Conservation (phyloP, 129 eudicot genomes). For the Calendula officinalis region DNA sequence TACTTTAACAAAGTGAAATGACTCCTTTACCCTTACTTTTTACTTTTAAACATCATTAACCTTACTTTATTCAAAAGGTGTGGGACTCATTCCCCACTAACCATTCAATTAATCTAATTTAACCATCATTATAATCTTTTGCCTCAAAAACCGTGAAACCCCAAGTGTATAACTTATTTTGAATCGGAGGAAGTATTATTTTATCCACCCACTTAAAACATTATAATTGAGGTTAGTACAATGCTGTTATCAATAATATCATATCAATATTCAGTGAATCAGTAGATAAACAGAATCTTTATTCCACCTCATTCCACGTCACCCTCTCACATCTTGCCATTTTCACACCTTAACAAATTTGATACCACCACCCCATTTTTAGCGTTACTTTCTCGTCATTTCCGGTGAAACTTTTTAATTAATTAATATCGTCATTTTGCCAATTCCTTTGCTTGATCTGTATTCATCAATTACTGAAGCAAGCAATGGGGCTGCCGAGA, state of each 20-base stretch:
- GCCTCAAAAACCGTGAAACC: no score
- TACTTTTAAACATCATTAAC: no score
- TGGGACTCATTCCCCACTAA: no score
- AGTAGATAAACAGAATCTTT: constrained; percentile 15
- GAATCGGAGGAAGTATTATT: no score
- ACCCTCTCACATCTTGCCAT: background rate
- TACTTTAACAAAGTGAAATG: no score
- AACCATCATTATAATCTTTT: no score
- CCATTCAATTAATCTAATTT: no score
- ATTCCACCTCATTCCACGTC: constrained; percentile 35
- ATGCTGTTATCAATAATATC: background rate
- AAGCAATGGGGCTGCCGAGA: constrained; percentile 35
- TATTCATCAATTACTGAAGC: background rate
- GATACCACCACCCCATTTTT: constrained; percentile 19
- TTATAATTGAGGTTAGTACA: background rate
- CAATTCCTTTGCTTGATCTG: background rate
- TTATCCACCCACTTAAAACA: background rate
- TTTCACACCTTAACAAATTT: constrained; percentile 8
- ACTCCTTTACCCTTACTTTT: no score
- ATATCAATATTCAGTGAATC: background rate
- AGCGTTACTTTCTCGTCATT: background rate
- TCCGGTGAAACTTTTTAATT: background rate
- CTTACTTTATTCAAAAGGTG: no score
- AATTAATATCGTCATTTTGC: background rate
- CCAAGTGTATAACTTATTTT: no score